These are phyloP conservation scores for Suillus lakei DNA, from an alignment of 768 basidiomycete species.

Conservation along the genomic window DNA sequence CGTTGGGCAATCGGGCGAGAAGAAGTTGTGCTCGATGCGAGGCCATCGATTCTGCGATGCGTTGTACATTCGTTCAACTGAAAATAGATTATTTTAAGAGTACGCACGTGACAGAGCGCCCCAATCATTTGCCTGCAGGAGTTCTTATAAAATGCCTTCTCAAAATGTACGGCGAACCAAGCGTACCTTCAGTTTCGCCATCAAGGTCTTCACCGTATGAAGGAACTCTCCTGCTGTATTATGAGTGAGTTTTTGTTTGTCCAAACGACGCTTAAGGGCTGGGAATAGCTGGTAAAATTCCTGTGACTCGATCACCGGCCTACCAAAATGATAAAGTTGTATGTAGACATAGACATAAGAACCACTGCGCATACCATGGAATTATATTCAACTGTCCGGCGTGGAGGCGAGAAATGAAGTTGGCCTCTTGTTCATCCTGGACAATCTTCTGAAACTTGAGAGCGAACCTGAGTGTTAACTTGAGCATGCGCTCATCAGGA, in stretches of 20 bases:
- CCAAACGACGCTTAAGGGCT: constrained; percentile 49
- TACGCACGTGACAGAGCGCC: constrained; percentile 62
- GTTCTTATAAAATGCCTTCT: not conserved
- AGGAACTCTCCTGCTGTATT: constrained; percentile 57
- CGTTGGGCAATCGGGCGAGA: constrained; percentile 46
- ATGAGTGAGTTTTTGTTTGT: constrained; percentile 55
- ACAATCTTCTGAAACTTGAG: constrained; percentile 68
- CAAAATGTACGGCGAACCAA: not conserved
- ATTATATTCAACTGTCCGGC: constrained; percentile 58
- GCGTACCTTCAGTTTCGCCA: constrained; percentile 68
- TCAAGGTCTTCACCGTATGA: constrained; percentile 60
- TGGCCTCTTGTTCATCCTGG: constrained; percentile 60
- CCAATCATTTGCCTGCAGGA: constrained; percentile 63
- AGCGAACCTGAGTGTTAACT: constrained; percentile 45
- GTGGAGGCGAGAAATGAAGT: constrained; percentile 67
- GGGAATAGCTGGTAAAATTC: constrained; percentile 64
- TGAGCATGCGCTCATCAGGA: not conserved
- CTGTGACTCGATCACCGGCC: constrained; percentile 63
- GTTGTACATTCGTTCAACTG: not conserved
- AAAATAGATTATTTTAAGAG: not conserved
- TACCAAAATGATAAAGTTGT: not conserved
- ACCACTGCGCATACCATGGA: constrained; percentile 49
- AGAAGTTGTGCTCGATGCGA: constrained; percentile 52
- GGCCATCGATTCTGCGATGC: constrained; percentile 47
- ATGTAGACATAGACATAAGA: too few relatives aligned